Evolutionary conservation across 163 green algal species (phyloP).

Genomic region (Chlamydomonas reinhardtii): DNA sequence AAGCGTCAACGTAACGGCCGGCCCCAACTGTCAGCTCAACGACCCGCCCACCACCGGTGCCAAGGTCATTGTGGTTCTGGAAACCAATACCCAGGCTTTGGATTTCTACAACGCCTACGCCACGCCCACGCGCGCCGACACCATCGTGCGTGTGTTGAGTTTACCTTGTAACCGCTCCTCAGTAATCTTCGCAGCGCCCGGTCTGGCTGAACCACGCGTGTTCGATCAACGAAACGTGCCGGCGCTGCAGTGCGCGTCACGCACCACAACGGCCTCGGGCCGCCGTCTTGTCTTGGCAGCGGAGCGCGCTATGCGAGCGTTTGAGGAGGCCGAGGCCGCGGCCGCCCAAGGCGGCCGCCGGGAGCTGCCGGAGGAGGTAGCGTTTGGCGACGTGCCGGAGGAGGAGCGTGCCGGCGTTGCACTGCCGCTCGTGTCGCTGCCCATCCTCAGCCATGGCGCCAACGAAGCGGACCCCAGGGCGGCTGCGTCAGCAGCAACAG

Average conservation of each 20-base stretch:
- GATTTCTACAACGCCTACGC: constrained; percentile 44
- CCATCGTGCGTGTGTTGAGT: constrained; percentile 16
- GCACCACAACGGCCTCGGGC: background rate
- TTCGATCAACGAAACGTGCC: constrained; percentile 48
- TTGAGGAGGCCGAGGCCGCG: background rate
- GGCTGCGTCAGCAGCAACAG: too few relatives aligned
- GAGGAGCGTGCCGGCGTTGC: background rate
- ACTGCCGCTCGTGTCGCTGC: background rate
- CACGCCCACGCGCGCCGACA: constrained; percentile 27
- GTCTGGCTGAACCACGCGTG: constrained; percentile 26
- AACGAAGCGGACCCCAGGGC: background rate
- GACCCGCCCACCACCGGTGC: constrained; percentile 40
- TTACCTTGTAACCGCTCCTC: constrained; percentile 38
- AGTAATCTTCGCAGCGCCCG: constrained; percentile 34
- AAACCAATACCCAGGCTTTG: background rate
- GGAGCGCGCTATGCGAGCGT: background rate
- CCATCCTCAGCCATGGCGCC: background rate
- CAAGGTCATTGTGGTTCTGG: constrained; percentile 30
- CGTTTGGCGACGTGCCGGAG: background rate
- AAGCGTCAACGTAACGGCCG: constrained; percentile 12
- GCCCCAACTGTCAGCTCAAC: constrained; percentile 42
- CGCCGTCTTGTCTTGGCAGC: too few relatives aligned
- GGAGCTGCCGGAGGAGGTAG: background rate
- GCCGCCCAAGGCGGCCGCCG: background rate
- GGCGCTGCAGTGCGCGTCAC: background rate